These are phyloP conservation scores for Geosmithia putterillii DNA, from an alignment of 2,329 filamentous ascomycete species.

Conservation along the genomic window DNA sequence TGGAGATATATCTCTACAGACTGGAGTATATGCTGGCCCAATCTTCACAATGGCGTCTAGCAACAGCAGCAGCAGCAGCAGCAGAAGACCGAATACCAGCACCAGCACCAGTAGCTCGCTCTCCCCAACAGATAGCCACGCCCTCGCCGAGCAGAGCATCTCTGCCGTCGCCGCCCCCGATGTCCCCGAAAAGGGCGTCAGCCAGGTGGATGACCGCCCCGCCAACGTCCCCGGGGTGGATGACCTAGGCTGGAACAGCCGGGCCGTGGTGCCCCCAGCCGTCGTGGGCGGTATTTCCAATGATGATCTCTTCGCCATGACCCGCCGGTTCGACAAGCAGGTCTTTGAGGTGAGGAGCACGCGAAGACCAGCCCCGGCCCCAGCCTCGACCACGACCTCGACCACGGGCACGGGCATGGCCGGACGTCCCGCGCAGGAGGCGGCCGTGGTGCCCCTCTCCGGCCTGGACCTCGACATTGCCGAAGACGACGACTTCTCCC, in stretches of 20 bases:
- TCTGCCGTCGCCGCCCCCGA: conserved; percentile 13
- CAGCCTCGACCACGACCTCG: no score
- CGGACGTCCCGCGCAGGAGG: no score
- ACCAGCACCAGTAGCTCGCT: no score
- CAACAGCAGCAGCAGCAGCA: conserved; percentile 5
- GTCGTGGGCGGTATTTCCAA: conserved; percentile 58
- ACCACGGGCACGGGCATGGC: no score
- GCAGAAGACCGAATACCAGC: no score
- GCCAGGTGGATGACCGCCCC: conserved; percentile 35
- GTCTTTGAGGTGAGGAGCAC: conserved; percentile 58
- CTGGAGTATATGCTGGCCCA: no score
- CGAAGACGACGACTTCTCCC: conserved; percentile 73
- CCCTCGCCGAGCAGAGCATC: conserved; percentile 18
- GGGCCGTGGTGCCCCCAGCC: conserved; percentile 39
- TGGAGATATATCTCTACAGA: no score
- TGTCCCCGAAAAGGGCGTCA: conserved; percentile 20
- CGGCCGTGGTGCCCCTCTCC: conserved; percentile 30
- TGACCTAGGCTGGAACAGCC: conserved; percentile 57
- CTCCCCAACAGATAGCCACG: conserved; percentile 20
- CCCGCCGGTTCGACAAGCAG: conserved; percentile 64
- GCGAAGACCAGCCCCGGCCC: conserved; percentile 13
- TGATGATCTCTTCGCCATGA: conserved; percentile 60
- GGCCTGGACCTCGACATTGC: conserved; percentile 70
- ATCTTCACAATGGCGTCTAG: no score
- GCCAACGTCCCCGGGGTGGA: conserved; percentile 44